Evolutionary conservation across 306 rosid genomes (phyloP).

Genomic region (Mimosa bimucronata): DNA sequence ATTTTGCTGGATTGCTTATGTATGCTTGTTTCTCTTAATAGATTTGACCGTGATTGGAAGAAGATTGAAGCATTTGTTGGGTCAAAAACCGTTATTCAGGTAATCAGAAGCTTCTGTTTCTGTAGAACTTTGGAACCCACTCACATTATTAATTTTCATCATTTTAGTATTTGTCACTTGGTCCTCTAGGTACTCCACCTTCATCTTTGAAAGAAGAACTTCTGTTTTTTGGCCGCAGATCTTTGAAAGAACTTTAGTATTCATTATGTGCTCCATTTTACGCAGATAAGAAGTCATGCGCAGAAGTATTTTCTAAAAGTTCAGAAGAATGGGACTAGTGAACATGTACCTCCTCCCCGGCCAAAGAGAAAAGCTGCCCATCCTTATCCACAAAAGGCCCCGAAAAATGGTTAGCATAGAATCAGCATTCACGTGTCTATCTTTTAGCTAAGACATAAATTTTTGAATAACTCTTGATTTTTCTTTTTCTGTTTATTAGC

Average conservation of each 20-base stretch:
- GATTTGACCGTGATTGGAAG: slow-evolving; percentile 84
- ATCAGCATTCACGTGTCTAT: background rate
- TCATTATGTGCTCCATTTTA: slow-evolving; percentile 5
- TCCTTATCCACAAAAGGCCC: slow-evolving; percentile 78
- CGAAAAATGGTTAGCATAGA: slow-evolving; percentile 59
- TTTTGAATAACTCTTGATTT: slow-evolving; percentile 13
- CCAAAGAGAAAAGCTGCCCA: slow-evolving; percentile 83
- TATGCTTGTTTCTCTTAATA: slow-evolving; percentile 17
- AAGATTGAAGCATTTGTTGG: slow-evolving; percentile 81
- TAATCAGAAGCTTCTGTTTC: background rate
- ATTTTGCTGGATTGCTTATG: background rate
- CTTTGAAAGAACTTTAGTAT: background rate
- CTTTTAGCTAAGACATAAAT: slow-evolving; percentile 9
- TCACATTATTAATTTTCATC: too few species aligned
- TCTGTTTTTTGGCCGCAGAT: background rate
- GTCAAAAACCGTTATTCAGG: slow-evolving; percentile 78
- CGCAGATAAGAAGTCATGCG: slow-evolving; percentile 85
- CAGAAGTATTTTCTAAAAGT: slow-evolving; percentile 85
- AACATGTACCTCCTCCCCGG: slow-evolving; percentile 89
- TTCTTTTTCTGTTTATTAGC: slow-evolving; percentile 41
- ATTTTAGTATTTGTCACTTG: background rate
- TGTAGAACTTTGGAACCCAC: too few species aligned
- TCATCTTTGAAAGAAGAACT: background rate
- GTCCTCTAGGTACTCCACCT: background rate
- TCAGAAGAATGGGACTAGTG: slow-evolving; percentile 78